A percentile compares a stretch with the other conserved stretches of the same genome.
Conservation (phyloP, 352 stramenopile genomes). For the Plasmopara muralis region DNA sequence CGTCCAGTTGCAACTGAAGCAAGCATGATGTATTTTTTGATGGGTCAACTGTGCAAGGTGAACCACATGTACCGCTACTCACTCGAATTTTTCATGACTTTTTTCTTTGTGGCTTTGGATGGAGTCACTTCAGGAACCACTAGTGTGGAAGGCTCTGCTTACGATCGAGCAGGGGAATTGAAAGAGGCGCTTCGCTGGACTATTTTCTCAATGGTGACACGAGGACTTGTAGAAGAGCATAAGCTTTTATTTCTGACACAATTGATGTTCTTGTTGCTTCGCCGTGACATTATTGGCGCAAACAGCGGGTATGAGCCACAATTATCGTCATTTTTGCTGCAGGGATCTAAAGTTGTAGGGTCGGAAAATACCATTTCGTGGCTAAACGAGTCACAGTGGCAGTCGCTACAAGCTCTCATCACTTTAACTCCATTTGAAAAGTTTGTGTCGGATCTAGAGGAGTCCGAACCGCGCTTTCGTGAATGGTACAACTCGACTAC, state of each 20-base stretch:
- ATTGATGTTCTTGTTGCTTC: constrained; percentile 77
- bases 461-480: constrained; percentile 84
- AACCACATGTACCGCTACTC: constrained; percentile 94
- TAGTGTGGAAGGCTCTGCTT: constrained; percentile 11
- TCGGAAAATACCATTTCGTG: constrained; percentile 77
- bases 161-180: constrained; percentile 55
- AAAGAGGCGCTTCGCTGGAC: constrained; percentile 80
- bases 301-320: constrained; percentile 74
- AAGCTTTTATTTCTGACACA: constrained; percentile 88
- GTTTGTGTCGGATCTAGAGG: constrained; percentile 82
- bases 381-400: constrained; percentile 83
- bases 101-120: constrained; percentile 80
- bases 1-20: constrained; percentile 82
- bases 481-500: constrained; percentile 88
- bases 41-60: constrained; percentile 83
- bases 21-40: constrained; percentile 90
- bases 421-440: constrained; percentile 78
- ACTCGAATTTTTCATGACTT: constrained; percentile 86
- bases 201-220: constrained; percentile 85
- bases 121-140: constrained; percentile 30
- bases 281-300: constrained; percentile 48
- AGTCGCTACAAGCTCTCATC: constrained; percentile 69
- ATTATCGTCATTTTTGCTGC: constrained; percentile 71
- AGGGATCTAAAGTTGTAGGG: constrained; percentile 52
- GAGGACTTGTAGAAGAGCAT: constrained; percentile 90